Evolutionary conservation across 1,284 basidiomycete species (phyloP).

Genomic region (Sutorius eximius): DNA sequence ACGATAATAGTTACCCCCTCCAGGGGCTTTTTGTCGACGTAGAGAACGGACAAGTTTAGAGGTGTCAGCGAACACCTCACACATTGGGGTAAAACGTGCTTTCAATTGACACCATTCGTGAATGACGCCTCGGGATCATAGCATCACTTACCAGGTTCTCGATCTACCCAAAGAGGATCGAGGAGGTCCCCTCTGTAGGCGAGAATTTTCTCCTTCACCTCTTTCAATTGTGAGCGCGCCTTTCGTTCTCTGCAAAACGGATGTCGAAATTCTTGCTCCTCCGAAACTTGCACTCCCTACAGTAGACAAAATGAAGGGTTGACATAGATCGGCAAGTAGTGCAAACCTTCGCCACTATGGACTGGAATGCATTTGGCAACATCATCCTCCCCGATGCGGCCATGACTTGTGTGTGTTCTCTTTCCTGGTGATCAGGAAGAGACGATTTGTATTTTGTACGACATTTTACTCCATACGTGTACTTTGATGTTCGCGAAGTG

Average conservation of each 20-base stretch:
- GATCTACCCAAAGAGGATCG: slow-evolving; percentile 21
- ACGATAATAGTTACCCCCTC: slow-evolving; percentile 13
- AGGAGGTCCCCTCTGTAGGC: slow-evolving; percentile 16
- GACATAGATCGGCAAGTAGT: no score
- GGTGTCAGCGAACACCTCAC: slow-evolving; percentile 15
- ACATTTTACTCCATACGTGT: slow-evolving; percentile 41
- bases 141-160: slow-evolving; percentile 11
- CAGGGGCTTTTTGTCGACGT: not conserved
- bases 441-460: slow-evolving; percentile 25
- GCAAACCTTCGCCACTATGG: slow-evolving; percentile 34
- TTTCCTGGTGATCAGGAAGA: slow-evolving; percentile 36
- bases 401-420: slow-evolving; percentile 13
- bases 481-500: slow-evolving; percentile 42
- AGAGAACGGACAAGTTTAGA: slow-evolving; percentile 4
- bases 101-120: not conserved
- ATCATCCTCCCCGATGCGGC: slow-evolving; percentile 14
- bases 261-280: slow-evolving; percentile 32
- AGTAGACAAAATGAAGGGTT: not conserved
- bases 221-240: not conserved
- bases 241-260: not conserved
- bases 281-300: slow-evolving; percentile 34
- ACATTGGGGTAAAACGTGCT: slow-evolving; percentile 22
- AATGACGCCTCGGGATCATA: not conserved
- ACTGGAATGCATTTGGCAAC: slow-evolving; percentile 28
- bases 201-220: slow-evolving; percentile 4